phyloP scores from a whole-genome alignment of 208 protist species.

The Kentomonas sorsogonicus region DNA sequence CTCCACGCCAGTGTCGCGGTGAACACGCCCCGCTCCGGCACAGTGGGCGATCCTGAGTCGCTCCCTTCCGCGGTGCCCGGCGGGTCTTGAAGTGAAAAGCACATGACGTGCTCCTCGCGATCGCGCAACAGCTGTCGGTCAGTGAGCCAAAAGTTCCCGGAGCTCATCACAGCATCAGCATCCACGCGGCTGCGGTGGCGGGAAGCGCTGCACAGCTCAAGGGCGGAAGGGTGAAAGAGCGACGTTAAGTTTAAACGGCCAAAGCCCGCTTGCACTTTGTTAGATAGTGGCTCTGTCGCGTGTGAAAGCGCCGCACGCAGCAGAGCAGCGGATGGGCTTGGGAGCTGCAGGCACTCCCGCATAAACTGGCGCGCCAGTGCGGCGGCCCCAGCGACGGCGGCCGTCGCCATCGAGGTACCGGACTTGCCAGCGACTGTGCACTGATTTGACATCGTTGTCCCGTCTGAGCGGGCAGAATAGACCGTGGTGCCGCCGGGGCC shows the following conservation, averaged over 20 bases:
- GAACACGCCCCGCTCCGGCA: constrained; percentile 18
- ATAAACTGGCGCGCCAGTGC: constrained; percentile 88
- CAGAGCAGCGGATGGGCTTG: constrained; percentile 47
- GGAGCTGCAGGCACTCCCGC: constrained; percentile 24
- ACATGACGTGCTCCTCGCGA: constrained; percentile 18
- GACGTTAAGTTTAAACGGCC: constrained; percentile 68
- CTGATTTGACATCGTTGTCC: constrained; percentile 4
- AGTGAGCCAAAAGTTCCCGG: constrained; percentile 36
- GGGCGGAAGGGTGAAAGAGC: constrained; percentile 1
- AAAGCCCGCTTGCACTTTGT: constrained; percentile 22
- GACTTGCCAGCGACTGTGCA: constrained; percentile 32
- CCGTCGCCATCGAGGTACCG: constrained; percentile 92
- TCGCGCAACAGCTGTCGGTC: constrained; percentile 32
- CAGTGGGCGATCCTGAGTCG: neutral
- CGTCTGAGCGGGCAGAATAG: constrained; percentile 28
- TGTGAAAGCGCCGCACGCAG: constrained; percentile 50
- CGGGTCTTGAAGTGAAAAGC: constrained; percentile 12
- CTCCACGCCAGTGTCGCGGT: constrained; percentile 81
- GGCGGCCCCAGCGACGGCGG: constrained; percentile 54
- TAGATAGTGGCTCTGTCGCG: constrained; percentile 26
- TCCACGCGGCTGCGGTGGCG: neutral
- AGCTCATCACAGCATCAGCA: constrained; percentile 7
- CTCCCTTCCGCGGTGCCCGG: too few relatives aligned
- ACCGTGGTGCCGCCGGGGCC: constrained; percentile 48
- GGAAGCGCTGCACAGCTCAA: neutral